phyloP scores from a whole-genome alignment of 257 asterid genomes.

The Solanum okadae region DNA sequence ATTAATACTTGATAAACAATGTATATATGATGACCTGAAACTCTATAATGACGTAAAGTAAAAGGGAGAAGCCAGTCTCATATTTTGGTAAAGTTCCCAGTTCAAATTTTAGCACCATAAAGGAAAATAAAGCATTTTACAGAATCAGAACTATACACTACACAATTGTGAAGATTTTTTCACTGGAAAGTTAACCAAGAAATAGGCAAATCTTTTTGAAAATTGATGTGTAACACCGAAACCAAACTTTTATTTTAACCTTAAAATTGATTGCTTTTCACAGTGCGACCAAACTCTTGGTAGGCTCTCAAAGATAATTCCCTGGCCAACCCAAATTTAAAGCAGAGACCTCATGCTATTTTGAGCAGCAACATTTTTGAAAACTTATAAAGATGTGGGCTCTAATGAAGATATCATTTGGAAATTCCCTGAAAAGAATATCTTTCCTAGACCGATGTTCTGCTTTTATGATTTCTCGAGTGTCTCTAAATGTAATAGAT shows the following conservation, averaged over 20 bases:
- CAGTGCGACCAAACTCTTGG: not conserved
- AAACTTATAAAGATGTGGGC: not conserved
- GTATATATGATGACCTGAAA: not conserved
- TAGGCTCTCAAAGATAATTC: not conserved
- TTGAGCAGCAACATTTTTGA: not conserved
- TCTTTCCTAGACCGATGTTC: not conserved
- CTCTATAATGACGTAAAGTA: not conserved
- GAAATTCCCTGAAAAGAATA: not conserved
- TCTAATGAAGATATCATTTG: not conserved
- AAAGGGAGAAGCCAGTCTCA: not conserved
- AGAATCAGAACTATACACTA: not conserved
- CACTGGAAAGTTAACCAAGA: not conserved
- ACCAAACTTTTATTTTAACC: not conserved
- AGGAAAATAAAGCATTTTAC: not conserved
- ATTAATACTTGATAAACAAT: not conserved
- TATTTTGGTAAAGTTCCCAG: not conserved
- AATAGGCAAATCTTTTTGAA: not conserved
- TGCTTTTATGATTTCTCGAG: not conserved
- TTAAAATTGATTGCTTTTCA: not conserved
- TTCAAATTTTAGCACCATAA: not conserved
- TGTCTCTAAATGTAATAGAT: not conserved
- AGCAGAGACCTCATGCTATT: not conserved
- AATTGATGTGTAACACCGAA: not conserved
- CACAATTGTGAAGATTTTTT: not conserved
- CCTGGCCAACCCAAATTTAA: not conserved